Base-by-base conservation (phyloP, 768 basidiomycete species). In the Lactarius psammicola region DNA sequence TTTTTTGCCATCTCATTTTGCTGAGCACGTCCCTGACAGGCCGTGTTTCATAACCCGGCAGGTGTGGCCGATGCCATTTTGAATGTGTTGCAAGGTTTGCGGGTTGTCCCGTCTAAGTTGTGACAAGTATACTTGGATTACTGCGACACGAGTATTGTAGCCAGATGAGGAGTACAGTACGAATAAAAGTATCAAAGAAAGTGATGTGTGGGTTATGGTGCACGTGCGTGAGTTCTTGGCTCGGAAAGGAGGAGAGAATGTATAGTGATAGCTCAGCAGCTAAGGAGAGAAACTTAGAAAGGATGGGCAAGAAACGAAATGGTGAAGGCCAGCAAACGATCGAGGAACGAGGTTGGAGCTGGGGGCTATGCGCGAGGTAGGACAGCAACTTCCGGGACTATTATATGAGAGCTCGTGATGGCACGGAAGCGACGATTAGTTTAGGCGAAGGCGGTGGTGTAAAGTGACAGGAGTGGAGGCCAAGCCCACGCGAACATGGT, bases 11-110 rank as follows among this genome's bases (percentile, higher is more conserved):
- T 56, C 36, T 26, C 34, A 34, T 26, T 38, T 7, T 36, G 28
- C 46, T 63, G n/a, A 55, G 54, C 17, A 51, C 30, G 20, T 15
- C 20, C 51, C 33, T 15, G 18, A 42, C 26, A 69, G 68, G 60
- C 23, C 11, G 60, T 66, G 38, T 57, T 60, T 9, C 38, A 60
- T n/a, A 69, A 69, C 36, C 68, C 68, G 20, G 30, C 42, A 17
- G 68, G 42, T 5, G 60, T 69, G 15, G 68, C 68, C 17, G 57
- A 60, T 18, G 38, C n/a, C 7, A 40, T 69, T 2, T 60, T 31
- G 38, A 56, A 26, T 57, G 20, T 61, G 18, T 31, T 68, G 40
- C 31, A 17, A 44, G 34, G 33, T 49, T 6, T 30, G 10, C 34
- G 56, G 9, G 38, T 38, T 20, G 30, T 46, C n/a, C 28, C 23